These are phyloP conservation scores for Cyberlindnera samutprakarnensis DNA, from an alignment of 805 yeast species.

Conservation along the genomic window DNA sequence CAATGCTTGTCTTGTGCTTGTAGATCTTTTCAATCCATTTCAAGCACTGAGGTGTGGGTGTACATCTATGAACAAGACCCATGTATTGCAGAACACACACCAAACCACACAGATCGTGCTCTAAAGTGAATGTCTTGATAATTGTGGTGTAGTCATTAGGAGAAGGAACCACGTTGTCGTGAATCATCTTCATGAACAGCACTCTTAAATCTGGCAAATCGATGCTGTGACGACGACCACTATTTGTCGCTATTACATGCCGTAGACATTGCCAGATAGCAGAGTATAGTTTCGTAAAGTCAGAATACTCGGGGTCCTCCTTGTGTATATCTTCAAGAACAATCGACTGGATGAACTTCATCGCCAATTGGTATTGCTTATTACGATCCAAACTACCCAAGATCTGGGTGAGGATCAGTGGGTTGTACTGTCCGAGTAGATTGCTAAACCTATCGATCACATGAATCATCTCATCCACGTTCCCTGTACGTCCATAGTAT, in stretches of 20 bases:
- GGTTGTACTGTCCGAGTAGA: constrained; percentile 24
- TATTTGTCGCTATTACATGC: constrained; percentile 6
- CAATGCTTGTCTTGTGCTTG: not conserved
- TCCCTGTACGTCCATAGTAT: constrained; percentile 23
- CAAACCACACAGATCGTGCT: constrained; percentile 11
- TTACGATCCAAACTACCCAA: constrained; percentile 25
- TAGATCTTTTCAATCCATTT: constrained; percentile 3
- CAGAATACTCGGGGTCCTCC: constrained; percentile 3
- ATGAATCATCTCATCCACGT: constrained; percentile 21
- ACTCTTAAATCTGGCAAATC: constrained; percentile 16
- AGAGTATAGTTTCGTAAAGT: constrained; percentile 20
- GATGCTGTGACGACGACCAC: constrained; percentile 1
- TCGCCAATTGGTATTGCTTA: constrained; percentile 24
- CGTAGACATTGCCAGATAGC: constrained; percentile 25
- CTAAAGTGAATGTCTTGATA: constrained; percentile 10
- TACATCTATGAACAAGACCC: constrained; percentile 12
- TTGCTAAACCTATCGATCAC: constrained; percentile 26
- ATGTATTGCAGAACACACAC: constrained; percentile 19
- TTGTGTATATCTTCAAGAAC: constrained; percentile 15
- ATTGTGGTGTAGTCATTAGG: constrained; percentile 15
- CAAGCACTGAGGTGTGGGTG: constrained; percentile 7
- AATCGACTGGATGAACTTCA: constrained; percentile 26
- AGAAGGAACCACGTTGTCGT: constrained; percentile 17
- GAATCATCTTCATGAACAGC: constrained; percentile 20
- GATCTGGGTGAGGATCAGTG: constrained; percentile 32